Conservation (phyloP, 2,329 filamentous ascomycete genomes). For the Nothomitra cinnamomea region DNA sequence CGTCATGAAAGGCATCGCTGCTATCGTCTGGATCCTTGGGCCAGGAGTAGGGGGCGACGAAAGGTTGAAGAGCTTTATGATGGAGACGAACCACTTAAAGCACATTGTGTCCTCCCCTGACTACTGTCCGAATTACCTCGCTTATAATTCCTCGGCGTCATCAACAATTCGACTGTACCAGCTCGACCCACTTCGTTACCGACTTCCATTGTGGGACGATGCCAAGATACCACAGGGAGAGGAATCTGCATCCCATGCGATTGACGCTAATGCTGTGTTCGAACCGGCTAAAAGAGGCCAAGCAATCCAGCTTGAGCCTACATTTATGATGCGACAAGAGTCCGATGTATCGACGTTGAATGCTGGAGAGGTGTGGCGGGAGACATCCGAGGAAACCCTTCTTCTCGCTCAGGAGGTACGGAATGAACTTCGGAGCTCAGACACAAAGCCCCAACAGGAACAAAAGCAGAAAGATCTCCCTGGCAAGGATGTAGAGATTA, state of each 20-base stretch:
- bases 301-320: constrained; percentile 21
- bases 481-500: constrained; percentile 61
- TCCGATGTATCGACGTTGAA: constrained; percentile 7
- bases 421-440: constrained; percentile 17
- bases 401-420: constrained; percentile 31
- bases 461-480: constrained; percentile 48
- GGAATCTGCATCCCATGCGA: constrained; percentile 11
- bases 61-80: constrained; percentile 52
- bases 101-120: constrained; percentile 69
- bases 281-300: constrained; percentile 18
- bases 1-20: constrained; percentile 49
- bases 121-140: constrained; percentile 55
- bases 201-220: constrained; percentile 49
- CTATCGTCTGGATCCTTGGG: constrained; percentile 71
- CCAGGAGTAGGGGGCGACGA: constrained; percentile 45
- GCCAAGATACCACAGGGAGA: constrained; percentile 24
- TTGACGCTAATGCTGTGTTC: constrained; percentile 7
- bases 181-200: constrained; percentile 59
- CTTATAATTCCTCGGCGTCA: constrained; percentile 47
- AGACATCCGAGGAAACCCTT: constrained; percentile 30
- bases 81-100: constrained; percentile 38
- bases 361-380: constrained; percentile 5
- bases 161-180: constrained; percentile 52
- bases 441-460: constrained; percentile 28
- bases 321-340: constrained; percentile 11